Evolutionary conservation across 768 basidiomycete genomes (phyloP).

Genomic region (Cubamyces sp.): DNA sequence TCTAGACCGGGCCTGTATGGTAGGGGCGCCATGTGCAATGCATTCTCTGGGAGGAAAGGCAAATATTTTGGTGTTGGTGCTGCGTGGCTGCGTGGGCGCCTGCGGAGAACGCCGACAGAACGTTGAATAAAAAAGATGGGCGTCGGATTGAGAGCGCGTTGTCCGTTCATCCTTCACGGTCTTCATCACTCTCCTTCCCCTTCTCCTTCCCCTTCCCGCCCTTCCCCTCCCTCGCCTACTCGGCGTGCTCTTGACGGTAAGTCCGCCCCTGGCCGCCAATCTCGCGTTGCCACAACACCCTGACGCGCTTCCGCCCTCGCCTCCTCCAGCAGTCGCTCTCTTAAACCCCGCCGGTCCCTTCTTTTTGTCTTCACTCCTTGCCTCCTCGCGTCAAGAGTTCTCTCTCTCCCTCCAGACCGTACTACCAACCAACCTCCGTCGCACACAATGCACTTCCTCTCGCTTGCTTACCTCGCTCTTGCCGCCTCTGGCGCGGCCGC

Average conservation of each 20-base stretch:
- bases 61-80: conserved; percentile 7
- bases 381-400: conserved; percentile 31
- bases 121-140: conserved; percentile 17
- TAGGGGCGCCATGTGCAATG: neutral
- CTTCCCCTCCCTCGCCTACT: conserved; percentile 22
- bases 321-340: conserved; percentile 30
- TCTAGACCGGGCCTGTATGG: conserved; percentile 5
- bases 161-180: conserved; percentile 27
- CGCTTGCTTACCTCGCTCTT: conserved; percentile 49
- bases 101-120: conserved; percentile 9
- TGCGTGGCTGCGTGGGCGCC: conserved; percentile 1
- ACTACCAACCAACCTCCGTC: conserved; percentile 7
- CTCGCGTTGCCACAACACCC: conserved; percentile 10
- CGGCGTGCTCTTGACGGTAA: conserved; percentile 31
- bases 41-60: neutral
- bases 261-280: conserved; percentile 14
- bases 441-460: conserved; percentile 38
- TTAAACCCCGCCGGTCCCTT: conserved; percentile 26
- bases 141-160: neutral
- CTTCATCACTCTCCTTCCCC: conserved; percentile 29
- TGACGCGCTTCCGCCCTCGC: conserved; percentile 5
- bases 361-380: conserved; percentile 22
- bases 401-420: neutral
- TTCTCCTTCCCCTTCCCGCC: conserved; percentile 14
- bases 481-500: conserved; percentile 44